A percentile compares a stretch with the other conserved stretches of the same genome.
phyloP scores from a whole-genome alignment of 2,329 filamentous ascomycete species.

The Fusarium camptoceras region DNA sequence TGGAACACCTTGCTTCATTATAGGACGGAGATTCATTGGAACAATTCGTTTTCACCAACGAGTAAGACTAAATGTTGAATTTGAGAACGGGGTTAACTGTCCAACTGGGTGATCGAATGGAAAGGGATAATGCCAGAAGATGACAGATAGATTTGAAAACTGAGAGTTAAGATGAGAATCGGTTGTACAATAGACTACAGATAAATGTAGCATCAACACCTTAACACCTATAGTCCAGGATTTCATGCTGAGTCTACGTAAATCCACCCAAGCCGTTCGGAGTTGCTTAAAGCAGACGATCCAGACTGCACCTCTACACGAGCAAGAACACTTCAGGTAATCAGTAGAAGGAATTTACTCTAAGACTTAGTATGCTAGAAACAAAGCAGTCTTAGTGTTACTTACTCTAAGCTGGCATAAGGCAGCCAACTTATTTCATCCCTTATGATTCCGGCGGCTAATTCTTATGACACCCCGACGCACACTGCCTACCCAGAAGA shows the following conservation, averaged over 20 bases:
- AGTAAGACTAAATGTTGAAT: not conserved
- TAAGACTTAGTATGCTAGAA: not conserved
- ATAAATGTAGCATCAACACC: not conserved
- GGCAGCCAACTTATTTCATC: not conserved
- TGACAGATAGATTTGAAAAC: not conserved
- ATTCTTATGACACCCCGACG: not conserved
- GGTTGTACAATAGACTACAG: not conserved
- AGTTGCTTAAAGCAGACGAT: fast-evolving
- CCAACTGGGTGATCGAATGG: not conserved
- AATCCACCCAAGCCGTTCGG: not conserved
- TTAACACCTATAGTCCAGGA: not conserved
- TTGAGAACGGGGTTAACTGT: not conserved
- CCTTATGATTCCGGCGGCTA: not conserved
- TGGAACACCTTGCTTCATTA: not conserved
- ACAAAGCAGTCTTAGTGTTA: not conserved
- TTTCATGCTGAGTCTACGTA: not conserved
- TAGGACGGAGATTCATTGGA: not conserved
- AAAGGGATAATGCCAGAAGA: not conserved
- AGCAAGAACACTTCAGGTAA: fast-evolving
- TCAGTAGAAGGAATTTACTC: too few relatives aligned
- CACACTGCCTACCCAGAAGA: not conserved
- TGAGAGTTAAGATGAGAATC: not conserved
- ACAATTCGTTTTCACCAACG: not conserved
- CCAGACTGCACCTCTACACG: not conserved
- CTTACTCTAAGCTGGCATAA: not conserved